Conservation (phyloP, 192 early-diverging fungal genomes). For the Coemansia sp. region DNA sequence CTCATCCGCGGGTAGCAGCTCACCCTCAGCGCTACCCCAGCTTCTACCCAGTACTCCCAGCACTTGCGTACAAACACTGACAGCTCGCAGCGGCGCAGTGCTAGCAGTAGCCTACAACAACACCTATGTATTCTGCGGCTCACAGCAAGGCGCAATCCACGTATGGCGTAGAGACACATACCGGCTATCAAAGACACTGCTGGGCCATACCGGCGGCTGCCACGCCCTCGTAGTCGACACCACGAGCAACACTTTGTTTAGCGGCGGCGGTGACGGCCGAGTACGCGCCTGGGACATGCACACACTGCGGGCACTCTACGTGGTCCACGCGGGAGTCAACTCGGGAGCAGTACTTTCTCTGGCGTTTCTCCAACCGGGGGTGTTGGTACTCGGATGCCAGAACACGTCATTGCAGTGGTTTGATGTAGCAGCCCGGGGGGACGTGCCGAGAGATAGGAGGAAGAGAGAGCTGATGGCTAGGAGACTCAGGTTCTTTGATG, state of each 20-base stretch:
- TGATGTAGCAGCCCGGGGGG: conserved; percentile 29
- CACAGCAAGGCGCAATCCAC: conserved; percentile 65
- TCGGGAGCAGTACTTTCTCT: conserved; percentile 72
- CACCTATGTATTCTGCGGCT: conserved; percentile 66
- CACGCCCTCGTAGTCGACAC: conserved; percentile 27
- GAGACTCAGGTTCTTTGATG: conserved; percentile 43
- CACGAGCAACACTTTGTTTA: conserved; percentile 17
- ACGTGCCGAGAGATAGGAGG: not conserved
- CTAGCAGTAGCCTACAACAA: conserved; percentile 65
- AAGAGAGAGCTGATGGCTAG: conserved; percentile 26
- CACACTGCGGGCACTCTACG: conserved; percentile 61
- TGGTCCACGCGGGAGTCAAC: conserved; percentile 68
- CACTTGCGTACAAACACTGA: conserved; percentile 7
- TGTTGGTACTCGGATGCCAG: conserved; percentile 72
- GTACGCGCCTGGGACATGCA: conserved; percentile 71
- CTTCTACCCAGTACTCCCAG: too few species aligned
- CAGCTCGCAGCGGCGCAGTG: conserved; percentile 39
- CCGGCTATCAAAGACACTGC: conserved; percentile 49
- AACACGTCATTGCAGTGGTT: conserved; percentile 75
- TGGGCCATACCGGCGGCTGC: conserved; percentile 39
- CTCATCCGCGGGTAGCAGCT: not conserved
- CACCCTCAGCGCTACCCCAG: too few species aligned
- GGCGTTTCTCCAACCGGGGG: conserved; percentile 59
- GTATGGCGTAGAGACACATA: conserved; percentile 62
- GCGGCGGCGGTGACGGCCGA: conserved; percentile 66